phyloP scores from a whole-genome alignment of 2,329 filamentous ascomycete genomes.

The Chaetomiaceae sp. region DNA sequence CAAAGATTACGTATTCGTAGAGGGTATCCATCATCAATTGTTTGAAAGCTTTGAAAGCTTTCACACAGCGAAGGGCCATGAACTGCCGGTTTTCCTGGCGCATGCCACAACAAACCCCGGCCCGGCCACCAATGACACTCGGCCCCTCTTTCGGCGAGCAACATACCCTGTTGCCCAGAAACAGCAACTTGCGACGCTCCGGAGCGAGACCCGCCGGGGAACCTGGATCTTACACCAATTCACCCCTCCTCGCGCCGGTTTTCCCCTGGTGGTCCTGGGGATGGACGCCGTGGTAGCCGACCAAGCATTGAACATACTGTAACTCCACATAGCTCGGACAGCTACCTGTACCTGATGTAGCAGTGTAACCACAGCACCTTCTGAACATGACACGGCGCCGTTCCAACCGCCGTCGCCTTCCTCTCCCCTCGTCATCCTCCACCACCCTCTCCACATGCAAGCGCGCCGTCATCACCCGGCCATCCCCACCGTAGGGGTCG shows the following conservation, averaged over 20 bases:
- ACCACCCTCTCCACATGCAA: background rate
- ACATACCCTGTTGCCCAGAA: constrained; percentile 6
- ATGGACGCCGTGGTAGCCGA: background rate
- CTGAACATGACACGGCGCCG: too few species aligned
- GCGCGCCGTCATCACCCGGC: too few species aligned
- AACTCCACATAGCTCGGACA: background rate
- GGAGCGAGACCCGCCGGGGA: constrained; percentile 22
- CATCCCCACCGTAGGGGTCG: too few species aligned
- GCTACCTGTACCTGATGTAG: too few species aligned
- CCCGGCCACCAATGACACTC: background rate
- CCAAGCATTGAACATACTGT: background rate
- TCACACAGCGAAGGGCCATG: background rate
- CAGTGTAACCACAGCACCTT: too few species aligned
- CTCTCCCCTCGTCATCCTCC: background rate
- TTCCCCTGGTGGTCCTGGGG: background rate
- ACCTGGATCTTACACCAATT: constrained; percentile 6
- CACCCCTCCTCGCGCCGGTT: background rate
- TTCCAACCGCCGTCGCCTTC: too few species aligned
- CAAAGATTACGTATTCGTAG: too few species aligned
- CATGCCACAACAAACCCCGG: background rate
- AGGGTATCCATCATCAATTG: too few species aligned
- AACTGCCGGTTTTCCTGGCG: background rate
- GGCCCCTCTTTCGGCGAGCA: constrained; percentile 9
- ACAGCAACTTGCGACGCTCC: constrained; percentile 8
- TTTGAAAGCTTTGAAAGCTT: too few species aligned